Conservation (phyloP, 495 filamentous ascomycete species). For the Aspergillus asperescens region DNA sequence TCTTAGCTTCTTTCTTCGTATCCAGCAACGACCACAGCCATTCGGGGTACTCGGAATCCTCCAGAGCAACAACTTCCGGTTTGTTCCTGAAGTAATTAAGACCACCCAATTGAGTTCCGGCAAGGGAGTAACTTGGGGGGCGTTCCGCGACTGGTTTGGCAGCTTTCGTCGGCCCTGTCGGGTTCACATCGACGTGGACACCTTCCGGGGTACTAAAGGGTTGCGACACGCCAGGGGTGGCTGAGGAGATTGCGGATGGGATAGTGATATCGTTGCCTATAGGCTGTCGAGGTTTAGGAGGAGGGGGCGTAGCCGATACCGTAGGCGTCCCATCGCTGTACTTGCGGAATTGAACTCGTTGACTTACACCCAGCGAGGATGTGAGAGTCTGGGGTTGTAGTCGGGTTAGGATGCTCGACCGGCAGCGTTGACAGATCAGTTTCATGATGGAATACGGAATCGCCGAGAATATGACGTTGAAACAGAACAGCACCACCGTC, state of each 20-base stretch:
- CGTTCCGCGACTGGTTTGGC: slow-evolving; percentile 26
- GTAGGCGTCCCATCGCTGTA: slow-evolving; percentile 40
- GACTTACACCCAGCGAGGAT: slow-evolving; percentile 28
- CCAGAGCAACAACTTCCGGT: slow-evolving; percentile 62
- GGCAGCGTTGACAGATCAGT: slow-evolving; percentile 50
- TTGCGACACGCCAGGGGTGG: slow-evolving; percentile 42
- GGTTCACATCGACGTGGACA: slow-evolving; percentile 29
- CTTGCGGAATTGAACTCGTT: slow-evolving; percentile 33
- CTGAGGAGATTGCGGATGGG: slow-evolving; percentile 40
- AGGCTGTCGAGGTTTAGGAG: slow-evolving; percentile 47
- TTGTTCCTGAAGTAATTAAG: slow-evolving; percentile 86
- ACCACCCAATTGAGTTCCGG: slow-evolving; percentile 69
- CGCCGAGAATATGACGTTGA: background rate
- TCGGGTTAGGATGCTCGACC: slow-evolving; percentile 38
- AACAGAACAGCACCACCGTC: background rate
- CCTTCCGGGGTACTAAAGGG: slow-evolving; percentile 41
- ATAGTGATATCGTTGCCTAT: slow-evolving; percentile 31
- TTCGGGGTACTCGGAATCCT: slow-evolving; percentile 80
- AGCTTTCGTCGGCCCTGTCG: slow-evolving; percentile 24
- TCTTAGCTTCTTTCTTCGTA: slow-evolving; percentile 33
- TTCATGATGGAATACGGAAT: slow-evolving; percentile 2
- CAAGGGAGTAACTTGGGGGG: slow-evolving; percentile 49
- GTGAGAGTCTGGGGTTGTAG: slow-evolving; percentile 29
- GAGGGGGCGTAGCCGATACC: slow-evolving; percentile 47
- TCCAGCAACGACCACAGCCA: slow-evolving; percentile 85